Evolutionary conservation across 352 stramenopile species (phyloP).

Genomic region (Achlya hypogyna): DNA sequence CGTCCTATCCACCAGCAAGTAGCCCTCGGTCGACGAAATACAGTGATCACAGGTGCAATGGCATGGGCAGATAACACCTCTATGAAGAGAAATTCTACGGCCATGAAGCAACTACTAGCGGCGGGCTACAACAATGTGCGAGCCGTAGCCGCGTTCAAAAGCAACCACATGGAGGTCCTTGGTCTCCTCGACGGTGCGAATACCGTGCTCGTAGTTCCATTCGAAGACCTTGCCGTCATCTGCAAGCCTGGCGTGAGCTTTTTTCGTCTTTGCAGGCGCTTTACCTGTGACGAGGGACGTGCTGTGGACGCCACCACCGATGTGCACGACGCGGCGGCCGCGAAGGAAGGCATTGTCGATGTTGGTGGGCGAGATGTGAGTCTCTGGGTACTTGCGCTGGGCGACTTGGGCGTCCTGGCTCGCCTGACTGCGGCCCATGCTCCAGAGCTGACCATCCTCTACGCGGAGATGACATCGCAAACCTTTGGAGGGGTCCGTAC

Average conservation of each 20-base stretch:
- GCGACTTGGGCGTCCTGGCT: conserved; percentile 50
- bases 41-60: no score
- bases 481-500: conserved; percentile 27
- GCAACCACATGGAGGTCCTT: conserved; percentile 33
- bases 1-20: not conserved
- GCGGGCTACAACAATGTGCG: conserved; percentile 44
- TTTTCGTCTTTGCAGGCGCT: not conserved
- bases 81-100: no score
- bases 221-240: conserved; percentile 57
- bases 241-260: conserved; percentile 8
- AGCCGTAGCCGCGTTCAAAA: conserved; percentile 70
- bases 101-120: no score
- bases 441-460: conserved; percentile 69
- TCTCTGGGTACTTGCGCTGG: conserved; percentile 47
- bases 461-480: not conserved
- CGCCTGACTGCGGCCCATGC: conserved; percentile 65
- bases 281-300: conserved; percentile 56
- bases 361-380: conserved; percentile 61
- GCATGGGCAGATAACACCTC: no score
- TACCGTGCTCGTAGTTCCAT: conserved; percentile 54
- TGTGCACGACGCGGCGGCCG: conserved; percentile 38
- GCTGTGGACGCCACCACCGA: conserved; percentile 73
- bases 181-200: conserved; percentile 39
- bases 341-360: conserved; percentile 40
- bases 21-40: no score